Evolutionary conservation across 441 rosid genomes (phyloP).

Genomic region (Euphorbia neoarborescens): DNA sequence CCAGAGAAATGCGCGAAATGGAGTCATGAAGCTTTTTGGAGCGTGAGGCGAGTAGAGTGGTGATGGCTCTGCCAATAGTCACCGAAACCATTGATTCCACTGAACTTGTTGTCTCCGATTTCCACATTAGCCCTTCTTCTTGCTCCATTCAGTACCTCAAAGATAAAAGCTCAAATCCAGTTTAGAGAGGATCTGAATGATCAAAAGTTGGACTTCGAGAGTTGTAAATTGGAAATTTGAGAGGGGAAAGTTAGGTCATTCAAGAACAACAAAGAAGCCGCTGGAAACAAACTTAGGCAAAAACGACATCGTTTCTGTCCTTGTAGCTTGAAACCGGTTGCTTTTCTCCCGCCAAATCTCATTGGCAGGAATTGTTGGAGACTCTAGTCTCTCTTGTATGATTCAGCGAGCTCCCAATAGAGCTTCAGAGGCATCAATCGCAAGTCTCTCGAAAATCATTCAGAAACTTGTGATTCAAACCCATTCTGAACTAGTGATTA

Average conservation of each 20-base stretch:
- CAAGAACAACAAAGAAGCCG: neutral
- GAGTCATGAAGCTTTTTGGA: conserved; percentile 59
- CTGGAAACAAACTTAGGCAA: neutral
- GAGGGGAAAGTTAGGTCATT: neutral
- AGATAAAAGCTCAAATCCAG: neutral
- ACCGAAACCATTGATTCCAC: conserved; percentile 53
- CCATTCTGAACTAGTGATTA: neutral
- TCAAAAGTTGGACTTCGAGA: neutral
- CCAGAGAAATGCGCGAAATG: conserved; percentile 40
- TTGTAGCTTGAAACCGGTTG: neutral
- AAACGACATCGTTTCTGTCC: neutral
- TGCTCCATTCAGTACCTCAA: conserved; percentile 12
- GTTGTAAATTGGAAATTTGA: neutral
- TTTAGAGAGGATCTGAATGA: neutral
- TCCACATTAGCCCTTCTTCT: conserved; percentile 38
- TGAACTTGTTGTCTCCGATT: conserved; percentile 26
- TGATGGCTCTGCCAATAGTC: conserved; percentile 57
- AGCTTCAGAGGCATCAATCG: conserved; percentile 9
- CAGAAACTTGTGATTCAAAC: neutral
- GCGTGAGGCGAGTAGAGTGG: conserved; percentile 57
- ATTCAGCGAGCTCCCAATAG: conserved; percentile 5
- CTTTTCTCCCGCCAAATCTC: conserved; percentile 14
- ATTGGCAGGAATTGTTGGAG: neutral
- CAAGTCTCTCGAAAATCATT: conserved; percentile 10
- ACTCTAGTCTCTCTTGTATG: conserved; percentile 4